These are phyloP conservation scores for Daedaleopsis sinensis DNA, from an alignment of 768 basidiomycete species.

Conservation along the genomic window DNA sequence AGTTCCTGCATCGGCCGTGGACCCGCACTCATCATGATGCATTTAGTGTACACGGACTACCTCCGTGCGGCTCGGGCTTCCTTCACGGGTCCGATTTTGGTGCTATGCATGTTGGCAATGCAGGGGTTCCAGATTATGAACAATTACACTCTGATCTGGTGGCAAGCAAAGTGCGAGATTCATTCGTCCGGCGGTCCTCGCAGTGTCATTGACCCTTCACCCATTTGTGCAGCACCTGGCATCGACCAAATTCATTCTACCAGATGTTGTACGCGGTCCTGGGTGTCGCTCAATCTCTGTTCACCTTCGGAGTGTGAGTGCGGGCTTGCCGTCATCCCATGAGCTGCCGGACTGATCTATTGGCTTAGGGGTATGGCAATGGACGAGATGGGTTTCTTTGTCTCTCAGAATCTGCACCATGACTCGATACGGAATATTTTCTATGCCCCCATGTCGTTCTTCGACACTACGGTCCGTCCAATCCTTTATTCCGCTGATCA, in stretches of 20 bases:
- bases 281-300: constrained; percentile 58
- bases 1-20: not conserved
- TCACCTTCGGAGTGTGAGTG: constrained; percentile 60
- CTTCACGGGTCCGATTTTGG: constrained; percentile 52
- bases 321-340: too few relatives aligned
- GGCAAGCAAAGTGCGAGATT: constrained; percentile 59
- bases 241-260: constrained; percentile 58
- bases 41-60: constrained; percentile 61
- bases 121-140: constrained; percentile 64
- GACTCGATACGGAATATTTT: constrained; percentile 58
- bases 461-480: constrained; percentile 60
- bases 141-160: constrained; percentile 72
- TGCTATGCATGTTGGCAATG: constrained; percentile 56
- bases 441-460: constrained; percentile 77
- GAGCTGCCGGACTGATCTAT: too few relatives aligned
- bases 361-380: constrained; percentile 49
- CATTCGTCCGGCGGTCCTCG: not conserved
- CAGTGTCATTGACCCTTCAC: not conserved
- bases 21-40: not conserved
- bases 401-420: constrained; percentile 65
- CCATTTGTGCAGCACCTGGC: constrained; percentile 40
- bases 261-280: constrained; percentile 65
- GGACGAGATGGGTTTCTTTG: constrained; percentile 59
- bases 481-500: too few relatives aligned
- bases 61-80: constrained; percentile 55